Conservation (phyloP, 2,329 filamentous ascomycete genomes). For the Penicillium sp. region DNA sequence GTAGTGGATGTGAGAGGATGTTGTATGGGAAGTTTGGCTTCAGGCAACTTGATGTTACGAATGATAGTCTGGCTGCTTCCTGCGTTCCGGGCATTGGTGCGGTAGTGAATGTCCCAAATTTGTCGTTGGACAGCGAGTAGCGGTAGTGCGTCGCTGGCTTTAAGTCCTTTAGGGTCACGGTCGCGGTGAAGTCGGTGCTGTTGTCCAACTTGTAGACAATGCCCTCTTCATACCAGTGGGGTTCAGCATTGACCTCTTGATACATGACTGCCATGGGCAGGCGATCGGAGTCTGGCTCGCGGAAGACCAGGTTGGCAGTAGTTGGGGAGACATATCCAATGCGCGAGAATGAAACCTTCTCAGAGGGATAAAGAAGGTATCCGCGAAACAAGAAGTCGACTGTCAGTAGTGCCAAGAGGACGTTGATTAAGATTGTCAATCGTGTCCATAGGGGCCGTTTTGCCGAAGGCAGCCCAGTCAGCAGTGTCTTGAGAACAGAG, state of each 20-base stretch:
- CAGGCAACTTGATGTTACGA: constrained; percentile 89
- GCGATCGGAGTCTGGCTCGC: constrained; percentile 72
- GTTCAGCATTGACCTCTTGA: constrained; percentile 35
- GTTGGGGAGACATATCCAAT: constrained; percentile 80
- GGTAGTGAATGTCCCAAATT: constrained; percentile 74
- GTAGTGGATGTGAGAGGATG: constrained; percentile 74
- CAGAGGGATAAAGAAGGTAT: constrained; percentile 62
- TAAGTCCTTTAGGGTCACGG: constrained; percentile 64
- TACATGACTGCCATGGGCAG: constrained; percentile 73
- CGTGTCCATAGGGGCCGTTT: constrained; percentile 63
- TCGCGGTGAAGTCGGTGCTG: constrained; percentile 76
- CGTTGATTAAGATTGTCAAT: constrained; percentile 68
- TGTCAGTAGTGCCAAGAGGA: constrained; percentile 63
- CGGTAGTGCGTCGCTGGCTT: constrained; percentile 71
- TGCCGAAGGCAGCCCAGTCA: constrained; percentile 72
- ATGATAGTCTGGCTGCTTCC: constrained; percentile 72
- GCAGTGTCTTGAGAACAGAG: constrained; percentile 58
- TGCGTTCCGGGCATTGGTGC: constrained; percentile 66
- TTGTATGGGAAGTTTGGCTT: constrained; percentile 88
- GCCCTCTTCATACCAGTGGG: constrained; percentile 62
- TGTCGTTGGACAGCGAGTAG: constrained; percentile 82
- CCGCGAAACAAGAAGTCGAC: constrained; percentile 76
- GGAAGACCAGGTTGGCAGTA: constrained; percentile 74
- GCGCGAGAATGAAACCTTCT: constrained; percentile 79
- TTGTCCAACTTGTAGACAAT: constrained; percentile 64